A percentile compares a stretch with the other conserved stretches of the same genome.
These are phyloP conservation scores for Dissophora ornata DNA, from an alignment of 192 early-diverging fungal genomes.

Conservation along the genomic window DNA sequence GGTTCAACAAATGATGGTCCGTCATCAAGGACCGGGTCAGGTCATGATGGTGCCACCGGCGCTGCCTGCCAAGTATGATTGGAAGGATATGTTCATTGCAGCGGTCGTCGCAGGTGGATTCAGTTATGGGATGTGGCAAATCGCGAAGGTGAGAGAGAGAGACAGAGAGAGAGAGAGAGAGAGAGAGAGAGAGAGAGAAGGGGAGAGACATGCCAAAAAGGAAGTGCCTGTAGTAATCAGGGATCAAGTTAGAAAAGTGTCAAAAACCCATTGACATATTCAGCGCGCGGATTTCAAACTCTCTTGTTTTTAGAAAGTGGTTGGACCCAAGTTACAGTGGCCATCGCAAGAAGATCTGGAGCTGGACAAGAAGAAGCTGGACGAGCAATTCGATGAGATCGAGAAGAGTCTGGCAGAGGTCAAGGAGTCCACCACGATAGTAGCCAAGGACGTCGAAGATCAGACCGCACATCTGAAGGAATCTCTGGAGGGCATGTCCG, in stretches of 20 bases:
- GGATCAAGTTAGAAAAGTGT: no score
- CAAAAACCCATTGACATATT: not conserved
- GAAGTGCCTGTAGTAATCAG: no score
- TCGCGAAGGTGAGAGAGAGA: constrained; percentile 86
- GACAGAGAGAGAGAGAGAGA: no score
- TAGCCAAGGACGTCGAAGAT: constrained; percentile 66
- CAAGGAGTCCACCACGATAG: constrained; percentile 27
- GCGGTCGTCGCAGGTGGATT: constrained; percentile 85
- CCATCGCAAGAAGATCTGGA: constrained; percentile 75
- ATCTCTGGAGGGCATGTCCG: constrained; percentile 71
- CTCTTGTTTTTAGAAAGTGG: constrained; percentile 54
- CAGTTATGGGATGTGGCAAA: constrained; percentile 80
- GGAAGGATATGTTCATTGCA: constrained; percentile 93
- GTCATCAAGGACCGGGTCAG: constrained; percentile 14
- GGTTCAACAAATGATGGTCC: not conserved
- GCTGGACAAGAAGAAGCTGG: constrained; percentile 73
- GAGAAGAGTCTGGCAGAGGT: constrained; percentile 43
- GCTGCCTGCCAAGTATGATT: constrained; percentile 72
- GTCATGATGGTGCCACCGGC: constrained; percentile 49
- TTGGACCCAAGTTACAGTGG: constrained; percentile 66
- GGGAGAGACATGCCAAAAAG: no score
- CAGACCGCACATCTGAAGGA: constrained; percentile 78
- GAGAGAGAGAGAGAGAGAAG: no score
- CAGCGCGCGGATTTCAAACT: no score
- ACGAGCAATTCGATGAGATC: constrained; percentile 66